Evolutionary conservation across 805 yeast genomes (phyloP), one percentile per base, ranked within the genome.

Genomic region (Blastobotrys muscicola): DNA sequence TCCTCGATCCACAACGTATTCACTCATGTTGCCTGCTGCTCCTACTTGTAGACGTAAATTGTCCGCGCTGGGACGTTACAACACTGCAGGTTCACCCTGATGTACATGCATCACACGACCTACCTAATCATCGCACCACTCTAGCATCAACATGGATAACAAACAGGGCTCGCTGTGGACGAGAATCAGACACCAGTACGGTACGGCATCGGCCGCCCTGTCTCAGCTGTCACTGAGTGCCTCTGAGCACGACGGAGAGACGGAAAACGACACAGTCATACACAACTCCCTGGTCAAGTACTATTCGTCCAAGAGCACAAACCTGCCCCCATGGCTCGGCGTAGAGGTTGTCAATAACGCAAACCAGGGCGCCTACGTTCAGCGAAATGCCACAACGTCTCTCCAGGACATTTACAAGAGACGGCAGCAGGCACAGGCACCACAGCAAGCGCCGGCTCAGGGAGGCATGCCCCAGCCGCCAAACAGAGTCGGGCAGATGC

Each of bases 211-310:
- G 41, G 48, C 48, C 36, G 59, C 52, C 3, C 42, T 62, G 14
- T 54, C 63, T 2, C 49, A 52, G n/a, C 50, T 57, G 20, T 48
- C 55, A 2, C 33, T 58, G 23, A 44, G 50, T 7, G 46, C 53
- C 12, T 45, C 56, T 5, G 76, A 72, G 38, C 56, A 60, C 36
- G 76, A 72, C 46, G 74, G 74, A 20, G 66, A 62, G 29, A 50
- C 62, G 1, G 64, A 65, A 20, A 63, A 63, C 9, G 62, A 70
- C 29, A 72, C 77, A 0, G 60, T 70, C 6, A 61, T 72, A 4
- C 71, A 70, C 46, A 64, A 71, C 45, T 69, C 75, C 1, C 47
- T 72, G 37, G 66, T 69, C 8, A 60, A 62, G 40, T 68, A 56
- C 53, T 72, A 71, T 48, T 48, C 58, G 39, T 53, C 48, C n/a